phyloP scores from a whole-genome alignment of 2,329 filamentous ascomycete species.

The Sporothrix variecibatus region DNA sequence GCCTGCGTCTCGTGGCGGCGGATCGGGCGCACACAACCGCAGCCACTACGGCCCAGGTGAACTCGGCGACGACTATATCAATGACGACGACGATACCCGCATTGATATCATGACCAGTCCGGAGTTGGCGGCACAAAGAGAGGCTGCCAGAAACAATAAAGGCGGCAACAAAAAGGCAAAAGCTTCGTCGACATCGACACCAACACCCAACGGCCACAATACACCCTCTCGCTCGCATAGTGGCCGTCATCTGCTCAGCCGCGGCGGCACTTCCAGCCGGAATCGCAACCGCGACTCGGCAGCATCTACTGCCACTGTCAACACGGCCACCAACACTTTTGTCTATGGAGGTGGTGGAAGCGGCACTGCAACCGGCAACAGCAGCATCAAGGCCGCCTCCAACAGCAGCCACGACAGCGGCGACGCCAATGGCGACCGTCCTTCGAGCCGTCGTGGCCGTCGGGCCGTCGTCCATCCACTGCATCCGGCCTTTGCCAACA shows the following conservation, averaged over 20 bases:
- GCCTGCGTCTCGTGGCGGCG: constrained; percentile 40
- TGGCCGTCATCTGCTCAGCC: constrained; percentile 19
- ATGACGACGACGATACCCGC: constrained; percentile 39
- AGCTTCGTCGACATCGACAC: background rate
- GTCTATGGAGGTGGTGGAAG: background rate
- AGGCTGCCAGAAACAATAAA: background rate
- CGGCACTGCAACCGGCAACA: background rate
- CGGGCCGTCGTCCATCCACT: background rate
- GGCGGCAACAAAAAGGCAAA: background rate
- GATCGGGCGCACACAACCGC: constrained; percentile 43
- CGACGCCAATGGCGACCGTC: constrained; percentile 29
- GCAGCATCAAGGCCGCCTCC: constrained; percentile 27
- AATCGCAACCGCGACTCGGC: constrained; percentile 23
- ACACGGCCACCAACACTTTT: background rate
- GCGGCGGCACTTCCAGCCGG: background rate
- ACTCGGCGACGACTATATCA: constrained; percentile 31
- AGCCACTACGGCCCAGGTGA: constrained; percentile 48
- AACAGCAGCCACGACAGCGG: constrained; percentile 25
- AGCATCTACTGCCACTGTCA: constrained; percentile 1
- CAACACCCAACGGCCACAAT: constrained; percentile 25
- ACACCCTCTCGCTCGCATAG: constrained; percentile 5
- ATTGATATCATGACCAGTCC: constrained; percentile 50
- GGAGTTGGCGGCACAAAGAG: constrained; percentile 38
- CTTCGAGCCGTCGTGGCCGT: constrained; percentile 18
- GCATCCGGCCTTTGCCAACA: background rate